Evolutionary conservation across 2,329 filamentous ascomycete genomes (phyloP).

Genomic region (Fusarium continuum): DNA sequence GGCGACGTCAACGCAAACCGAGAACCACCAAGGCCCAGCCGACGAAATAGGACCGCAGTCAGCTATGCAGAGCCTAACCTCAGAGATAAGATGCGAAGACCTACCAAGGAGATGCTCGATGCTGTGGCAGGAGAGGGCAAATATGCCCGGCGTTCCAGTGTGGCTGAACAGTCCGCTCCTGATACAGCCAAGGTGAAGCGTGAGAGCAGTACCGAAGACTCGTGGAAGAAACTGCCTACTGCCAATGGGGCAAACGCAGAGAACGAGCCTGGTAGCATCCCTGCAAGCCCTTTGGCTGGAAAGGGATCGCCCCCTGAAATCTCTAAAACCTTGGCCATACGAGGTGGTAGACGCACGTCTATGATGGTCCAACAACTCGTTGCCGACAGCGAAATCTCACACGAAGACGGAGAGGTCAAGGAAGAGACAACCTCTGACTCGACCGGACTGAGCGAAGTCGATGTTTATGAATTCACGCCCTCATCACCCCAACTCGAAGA

Average conservation of each 20-base stretch:
- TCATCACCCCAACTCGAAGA: constrained; percentile 55
- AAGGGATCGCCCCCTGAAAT: constrained; percentile 49
- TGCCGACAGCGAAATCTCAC: constrained; percentile 13
- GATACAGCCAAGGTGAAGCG: constrained; percentile 47
- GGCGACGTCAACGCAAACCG: constrained; percentile 63
- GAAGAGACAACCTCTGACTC: constrained; percentile 30
- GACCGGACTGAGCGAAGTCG: constrained; percentile 47
- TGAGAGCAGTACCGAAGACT: constrained; percentile 45
- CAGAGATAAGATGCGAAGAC: constrained; percentile 83
- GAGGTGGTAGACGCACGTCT: constrained; percentile 56
- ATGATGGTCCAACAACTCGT: constrained; percentile 33
- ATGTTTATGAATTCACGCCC: constrained; percentile 65
- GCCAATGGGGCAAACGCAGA: constrained; percentile 3
- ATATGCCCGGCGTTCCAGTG: constrained; percentile 56
- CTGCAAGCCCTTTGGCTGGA: constrained; percentile 54
- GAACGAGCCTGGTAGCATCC: constrained; percentile 35
- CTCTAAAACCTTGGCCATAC: constrained; percentile 49
- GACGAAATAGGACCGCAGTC: constrained; percentile 72
- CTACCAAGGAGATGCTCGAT: constrained; percentile 78
- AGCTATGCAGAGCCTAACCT: constrained; percentile 87
- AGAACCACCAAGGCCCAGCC: constrained; percentile 70
- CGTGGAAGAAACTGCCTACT: constrained; percentile 46
- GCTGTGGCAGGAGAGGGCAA: constrained; percentile 74
- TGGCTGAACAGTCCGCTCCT: constrained; percentile 39
- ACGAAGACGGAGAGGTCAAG: constrained; percentile 17